Evolutionary conservation across 192 early-diverging fungal genomes (phyloP).

Genomic region (Coemansia sp.): DNA sequence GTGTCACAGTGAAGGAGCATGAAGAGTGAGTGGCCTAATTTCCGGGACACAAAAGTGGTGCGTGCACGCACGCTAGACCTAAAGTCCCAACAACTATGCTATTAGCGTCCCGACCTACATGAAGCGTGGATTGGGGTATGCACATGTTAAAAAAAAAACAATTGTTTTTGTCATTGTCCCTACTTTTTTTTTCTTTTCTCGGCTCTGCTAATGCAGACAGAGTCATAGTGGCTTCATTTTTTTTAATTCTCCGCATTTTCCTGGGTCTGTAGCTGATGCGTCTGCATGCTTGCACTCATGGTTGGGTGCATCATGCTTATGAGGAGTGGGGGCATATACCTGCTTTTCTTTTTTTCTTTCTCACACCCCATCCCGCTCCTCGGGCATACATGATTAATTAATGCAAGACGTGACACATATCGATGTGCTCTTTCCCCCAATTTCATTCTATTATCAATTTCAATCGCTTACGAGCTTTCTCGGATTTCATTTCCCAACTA

Average conservation of each 20-base stretch:
- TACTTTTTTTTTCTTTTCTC: background rate
- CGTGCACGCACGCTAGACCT: background rate
- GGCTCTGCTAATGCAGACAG: background rate
- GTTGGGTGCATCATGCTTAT: constrained; percentile 10
- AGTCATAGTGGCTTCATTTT: background rate
- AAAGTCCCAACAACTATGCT: background rate
- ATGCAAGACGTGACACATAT: constrained; percentile 1
- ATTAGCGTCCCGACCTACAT: background rate
- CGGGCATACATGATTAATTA: constrained; percentile 5
- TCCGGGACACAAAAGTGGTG: background rate
- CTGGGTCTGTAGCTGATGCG: background rate
- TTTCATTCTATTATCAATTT: background rate
- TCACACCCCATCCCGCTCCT: background rate
- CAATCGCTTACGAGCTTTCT: background rate
- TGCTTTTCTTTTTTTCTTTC: background rate
- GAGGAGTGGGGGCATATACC: constrained; percentile 5
- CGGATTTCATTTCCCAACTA: constrained; percentile 10
- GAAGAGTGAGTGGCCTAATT: background rate
- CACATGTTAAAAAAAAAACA: background rate
- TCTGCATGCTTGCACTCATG: background rate
- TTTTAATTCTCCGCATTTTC: constrained; percentile 12
- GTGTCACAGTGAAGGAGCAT: background rate
- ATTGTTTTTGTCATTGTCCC: background rate
- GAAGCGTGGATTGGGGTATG: background rate
- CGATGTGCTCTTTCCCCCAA: background rate